These are phyloP conservation scores for Nidula niveotomentosa DNA, from an alignment of 1,284 basidiomycete species.

Conservation along the genomic window DNA sequence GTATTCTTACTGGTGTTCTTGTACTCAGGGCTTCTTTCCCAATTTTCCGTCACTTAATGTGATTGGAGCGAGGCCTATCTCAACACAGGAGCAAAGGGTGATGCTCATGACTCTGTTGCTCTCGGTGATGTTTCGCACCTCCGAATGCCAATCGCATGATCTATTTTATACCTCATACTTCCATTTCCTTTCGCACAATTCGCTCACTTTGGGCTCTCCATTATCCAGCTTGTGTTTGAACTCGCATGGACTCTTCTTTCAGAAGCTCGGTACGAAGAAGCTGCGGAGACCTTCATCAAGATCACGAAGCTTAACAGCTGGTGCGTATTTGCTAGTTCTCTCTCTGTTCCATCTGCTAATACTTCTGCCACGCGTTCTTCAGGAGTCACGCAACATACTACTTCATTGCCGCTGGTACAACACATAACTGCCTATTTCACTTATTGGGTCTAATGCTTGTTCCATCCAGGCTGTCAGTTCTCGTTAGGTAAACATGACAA, in stretches of 20 bases:
- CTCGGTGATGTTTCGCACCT: too few relatives aligned
- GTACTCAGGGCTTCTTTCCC: background rate
- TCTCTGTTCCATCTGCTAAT: too few relatives aligned
- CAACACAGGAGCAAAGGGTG: too few relatives aligned
- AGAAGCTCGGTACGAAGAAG: constrained; percentile 63
- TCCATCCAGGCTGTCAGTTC: constrained; percentile 53
- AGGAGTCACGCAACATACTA: constrained; percentile 75
- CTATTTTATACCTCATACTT: too few relatives aligned
- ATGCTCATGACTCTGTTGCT: too few relatives aligned
- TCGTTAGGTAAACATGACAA: constrained; percentile 49
- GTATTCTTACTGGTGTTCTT: background rate
- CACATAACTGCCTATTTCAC: background rate
- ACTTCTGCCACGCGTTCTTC: too few relatives aligned
- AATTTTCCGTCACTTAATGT: too few relatives aligned
- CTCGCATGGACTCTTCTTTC: constrained; percentile 74
- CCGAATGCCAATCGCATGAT: too few relatives aligned
- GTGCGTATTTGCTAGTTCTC: too few relatives aligned
- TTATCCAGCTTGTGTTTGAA: constrained; percentile 65
- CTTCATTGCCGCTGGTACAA: constrained; percentile 65
- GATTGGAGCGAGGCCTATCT: too few relatives aligned
- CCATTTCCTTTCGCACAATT: too few relatives aligned
- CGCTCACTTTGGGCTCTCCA: too few relatives aligned
- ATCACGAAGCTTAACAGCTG: constrained; percentile 70
- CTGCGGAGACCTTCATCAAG: constrained; percentile 62
- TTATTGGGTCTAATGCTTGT: background rate